Percentiles rank a stretch among this genome's conserved stretches.
phyloP scores from a whole-genome alignment of 306 rosid genomes.

The Corylus avellana region DNA sequence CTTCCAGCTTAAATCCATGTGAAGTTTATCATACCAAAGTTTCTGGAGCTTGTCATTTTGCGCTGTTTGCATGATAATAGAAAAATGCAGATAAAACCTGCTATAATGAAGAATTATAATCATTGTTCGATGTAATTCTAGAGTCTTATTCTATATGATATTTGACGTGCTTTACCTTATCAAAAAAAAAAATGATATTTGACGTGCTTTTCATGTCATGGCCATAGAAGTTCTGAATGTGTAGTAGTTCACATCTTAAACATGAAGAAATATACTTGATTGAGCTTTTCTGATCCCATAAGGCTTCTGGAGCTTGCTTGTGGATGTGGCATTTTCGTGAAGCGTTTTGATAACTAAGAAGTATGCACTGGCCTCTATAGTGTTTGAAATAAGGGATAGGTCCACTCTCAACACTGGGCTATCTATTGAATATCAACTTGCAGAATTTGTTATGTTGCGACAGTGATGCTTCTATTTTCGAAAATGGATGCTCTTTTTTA shows the following conservation, averaged over 20 bases:
- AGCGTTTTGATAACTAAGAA: too few relatives aligned
- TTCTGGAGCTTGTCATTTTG: background rate
- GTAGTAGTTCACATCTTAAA: too few relatives aligned
- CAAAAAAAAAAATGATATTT: too few relatives aligned
- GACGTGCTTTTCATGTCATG: background rate
- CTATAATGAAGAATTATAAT: background rate
- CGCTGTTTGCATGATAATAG: background rate
- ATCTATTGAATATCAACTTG: background rate
- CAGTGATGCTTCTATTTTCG: background rate
- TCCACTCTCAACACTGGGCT: background rate
- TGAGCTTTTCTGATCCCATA: background rate
- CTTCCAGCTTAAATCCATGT: constrained; percentile 8
- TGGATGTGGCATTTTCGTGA: too few relatives aligned
- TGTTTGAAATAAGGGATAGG: background rate
- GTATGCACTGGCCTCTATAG: background rate
- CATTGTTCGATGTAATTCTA: background rate
- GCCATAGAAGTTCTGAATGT: background rate
- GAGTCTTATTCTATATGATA: background rate
- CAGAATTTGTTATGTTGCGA: background rate
- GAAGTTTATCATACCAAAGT: constrained; percentile 10
- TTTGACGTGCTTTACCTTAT: background rate
- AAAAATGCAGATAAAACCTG: background rate
- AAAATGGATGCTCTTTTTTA: background rate
- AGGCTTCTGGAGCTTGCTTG: background rate
- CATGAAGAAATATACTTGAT: too few relatives aligned